These are phyloP conservation scores for Firmiana major DNA, from an alignment of 345 rosid genomes.

Conservation along the genomic window DNA sequence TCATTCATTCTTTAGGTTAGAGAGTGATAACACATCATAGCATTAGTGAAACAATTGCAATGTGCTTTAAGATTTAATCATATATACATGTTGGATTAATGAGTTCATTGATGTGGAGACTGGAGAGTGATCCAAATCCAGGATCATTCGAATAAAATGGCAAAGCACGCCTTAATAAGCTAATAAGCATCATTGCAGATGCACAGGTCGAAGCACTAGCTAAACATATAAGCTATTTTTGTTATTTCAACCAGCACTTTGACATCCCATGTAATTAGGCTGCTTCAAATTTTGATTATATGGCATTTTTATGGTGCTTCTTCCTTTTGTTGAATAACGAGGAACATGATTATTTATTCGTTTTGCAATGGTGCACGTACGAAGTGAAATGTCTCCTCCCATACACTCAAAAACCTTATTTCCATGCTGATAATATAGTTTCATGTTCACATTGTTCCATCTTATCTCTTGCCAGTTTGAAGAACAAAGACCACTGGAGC, in stretches of 20 bases:
- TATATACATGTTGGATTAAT: not conserved
- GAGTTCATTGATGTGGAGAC: not conserved
- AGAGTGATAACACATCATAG: not conserved
- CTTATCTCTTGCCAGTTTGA: conserved; percentile 15
- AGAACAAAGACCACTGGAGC: conserved; percentile 17
- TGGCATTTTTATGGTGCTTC: not conserved
- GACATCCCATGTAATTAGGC: not conserved
- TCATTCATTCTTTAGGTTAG: not conserved
- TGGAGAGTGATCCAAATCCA: not conserved
- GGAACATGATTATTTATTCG: not conserved
- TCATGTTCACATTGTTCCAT: not conserved
- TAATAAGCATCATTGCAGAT: not conserved
- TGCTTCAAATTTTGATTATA: not conserved
- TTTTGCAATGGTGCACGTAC: not conserved
- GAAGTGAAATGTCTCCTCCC: not conserved
- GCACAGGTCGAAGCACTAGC: not conserved
- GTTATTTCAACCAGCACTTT: not conserved
- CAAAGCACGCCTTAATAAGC: too few relatives aligned
- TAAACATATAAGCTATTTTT: not conserved
- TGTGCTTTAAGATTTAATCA: not conserved
- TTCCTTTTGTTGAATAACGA: not conserved
- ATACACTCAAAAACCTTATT: not conserved
- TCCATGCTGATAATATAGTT: not conserved
- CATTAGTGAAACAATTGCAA: not conserved
- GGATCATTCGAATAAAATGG: not conserved